These are phyloP conservation scores for Suillus hirtellus DNA, from an alignment of 768 basidiomycete species.

Conservation along the genomic window DNA sequence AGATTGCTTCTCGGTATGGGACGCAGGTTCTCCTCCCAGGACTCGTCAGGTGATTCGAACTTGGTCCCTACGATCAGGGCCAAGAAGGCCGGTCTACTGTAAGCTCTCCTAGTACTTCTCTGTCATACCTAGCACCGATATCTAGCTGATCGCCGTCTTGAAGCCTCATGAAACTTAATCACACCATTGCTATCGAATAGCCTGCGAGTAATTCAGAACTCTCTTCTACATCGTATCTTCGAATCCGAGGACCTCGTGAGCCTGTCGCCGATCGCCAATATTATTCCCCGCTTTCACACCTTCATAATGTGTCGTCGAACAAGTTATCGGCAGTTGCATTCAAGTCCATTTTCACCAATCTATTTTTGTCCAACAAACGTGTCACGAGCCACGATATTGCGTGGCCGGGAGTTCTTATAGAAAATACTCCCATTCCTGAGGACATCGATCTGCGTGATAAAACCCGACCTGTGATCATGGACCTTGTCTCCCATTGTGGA, in stretches of 20 bases:
- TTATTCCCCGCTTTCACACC: slow-evolving; percentile 5
- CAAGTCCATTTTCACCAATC: not conserved
- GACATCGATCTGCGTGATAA: not conserved
- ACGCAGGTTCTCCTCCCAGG: not conserved
- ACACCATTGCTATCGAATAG: not conserved
- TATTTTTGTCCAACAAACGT: not conserved
- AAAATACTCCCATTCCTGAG: not conserved
- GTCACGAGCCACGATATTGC: not conserved
- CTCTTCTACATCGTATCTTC: not conserved
- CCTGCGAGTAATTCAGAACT: not conserved
- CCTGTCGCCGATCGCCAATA: not conserved
- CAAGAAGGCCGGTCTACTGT: not conserved
- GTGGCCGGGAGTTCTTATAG: not conserved
- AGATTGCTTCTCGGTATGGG: not conserved
- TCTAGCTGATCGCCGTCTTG: not conserved
- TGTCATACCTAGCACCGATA: no score
- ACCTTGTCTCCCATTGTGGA: not conserved
- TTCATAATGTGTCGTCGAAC: not conserved
- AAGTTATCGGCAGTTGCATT: no score
- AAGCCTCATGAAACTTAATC: not conserved
- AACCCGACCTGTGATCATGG: not conserved
- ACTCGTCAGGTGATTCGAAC: not conserved
- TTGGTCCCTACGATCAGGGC: not conserved
- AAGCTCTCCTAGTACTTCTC: no score
- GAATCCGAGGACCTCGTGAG: not conserved